Evolutionary conservation across 768 basidiomycete species (phyloP), one percentile per base, ranked within the genome.

Genomic region (Leccinum aurantiacum): DNA sequence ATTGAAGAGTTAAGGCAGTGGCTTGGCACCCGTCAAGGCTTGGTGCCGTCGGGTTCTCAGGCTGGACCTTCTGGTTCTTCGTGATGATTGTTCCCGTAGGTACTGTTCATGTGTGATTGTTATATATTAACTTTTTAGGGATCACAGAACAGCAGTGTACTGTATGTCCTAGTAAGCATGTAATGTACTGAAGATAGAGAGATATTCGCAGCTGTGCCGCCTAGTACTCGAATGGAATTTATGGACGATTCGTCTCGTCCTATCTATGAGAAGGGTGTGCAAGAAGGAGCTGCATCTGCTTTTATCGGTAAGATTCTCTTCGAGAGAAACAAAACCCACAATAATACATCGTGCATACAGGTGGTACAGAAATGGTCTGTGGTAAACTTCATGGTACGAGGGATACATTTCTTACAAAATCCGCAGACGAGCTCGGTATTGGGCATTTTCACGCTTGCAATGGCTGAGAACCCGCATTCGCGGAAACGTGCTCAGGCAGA

Each of bases 1-100:
- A 47, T 60, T 3, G 57, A 59, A 17, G 41, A 50, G 1, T 35
- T 63, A 52, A 62, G 25, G 49, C 38, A 10, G 14, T 19, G 2
- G 31, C 14, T 58, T 2, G 24, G n/a, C n/a, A n/a, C n/a, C n/a
- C n/a, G n/a, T n/a, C n/a, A n/a, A n/a, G n/a, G n/a, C n/a, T n/a
- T n/a, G n/a, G n/a, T n/a, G n/a, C n/a, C n/a, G n/a, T n/a, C n/a
- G n/a, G n/a, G n/a, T n/a, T n/a, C n/a, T n/a, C n/a, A n/a, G n/a
- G n/a, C n/a, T n/a, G n/a, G n/a, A n/a, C n/a, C n/a, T n/a, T n/a
- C n/a, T n/a, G n/a, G n/a, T n/a, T n/a, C n/a, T n/a, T n/a, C n/a
- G n/a, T n/a, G n/a, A n/a, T n/a, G n/a, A n/a, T n/a, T n/a, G n/a
- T n/a, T n/a, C n/a, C n/a, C n/a, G n/a, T n/a, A n/a, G n/a, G n/a